Conservation (phyloP, 805 yeast species). For the Metschnikowia dekortorum region DNA sequence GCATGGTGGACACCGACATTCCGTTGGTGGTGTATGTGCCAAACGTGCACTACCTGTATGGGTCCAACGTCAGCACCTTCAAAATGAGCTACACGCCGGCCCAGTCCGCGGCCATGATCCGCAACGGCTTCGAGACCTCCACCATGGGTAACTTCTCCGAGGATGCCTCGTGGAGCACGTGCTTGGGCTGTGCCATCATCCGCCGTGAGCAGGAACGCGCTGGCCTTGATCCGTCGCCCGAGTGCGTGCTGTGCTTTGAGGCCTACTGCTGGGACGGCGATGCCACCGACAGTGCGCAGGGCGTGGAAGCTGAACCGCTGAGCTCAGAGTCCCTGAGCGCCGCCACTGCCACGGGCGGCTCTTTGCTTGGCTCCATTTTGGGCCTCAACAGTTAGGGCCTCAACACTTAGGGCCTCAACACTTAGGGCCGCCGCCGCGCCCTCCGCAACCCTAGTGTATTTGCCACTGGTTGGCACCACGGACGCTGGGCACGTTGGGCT, state of each 20-base stretch:
- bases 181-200: slow-evolving; percentile 26
- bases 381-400: no score
- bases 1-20: slow-evolving; percentile 13
- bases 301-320: not conserved
- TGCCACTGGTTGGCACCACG: no score
- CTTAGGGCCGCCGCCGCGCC: no score
- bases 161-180: slow-evolving; percentile 19
- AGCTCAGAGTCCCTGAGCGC: no score
- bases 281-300: slow-evolving; percentile 11
- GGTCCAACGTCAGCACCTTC: slow-evolving; percentile 21
- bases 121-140: slow-evolving; percentile 20
- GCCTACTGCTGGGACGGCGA: slow-evolving; percentile 23
- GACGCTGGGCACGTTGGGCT: no score
- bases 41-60: slow-evolving; percentile 15
- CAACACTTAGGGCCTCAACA: no score
- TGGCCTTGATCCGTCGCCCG: slow-evolving; percentile 19
- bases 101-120: slow-evolving; percentile 15
- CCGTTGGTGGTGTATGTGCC: slow-evolving; percentile 22
- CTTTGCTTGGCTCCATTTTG: not conserved
- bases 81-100: slow-evolving; percentile 20
- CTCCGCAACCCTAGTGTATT: no score
- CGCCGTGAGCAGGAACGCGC: slow-evolving; percentile 22
- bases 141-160: slow-evolving; percentile 18
- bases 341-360: no score
- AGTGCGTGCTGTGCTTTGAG: slow-evolving; percentile 19